Evolutionary conservation across 257 asterid genomes (phyloP).

Genomic region (Lycium ferocissimum): DNA sequence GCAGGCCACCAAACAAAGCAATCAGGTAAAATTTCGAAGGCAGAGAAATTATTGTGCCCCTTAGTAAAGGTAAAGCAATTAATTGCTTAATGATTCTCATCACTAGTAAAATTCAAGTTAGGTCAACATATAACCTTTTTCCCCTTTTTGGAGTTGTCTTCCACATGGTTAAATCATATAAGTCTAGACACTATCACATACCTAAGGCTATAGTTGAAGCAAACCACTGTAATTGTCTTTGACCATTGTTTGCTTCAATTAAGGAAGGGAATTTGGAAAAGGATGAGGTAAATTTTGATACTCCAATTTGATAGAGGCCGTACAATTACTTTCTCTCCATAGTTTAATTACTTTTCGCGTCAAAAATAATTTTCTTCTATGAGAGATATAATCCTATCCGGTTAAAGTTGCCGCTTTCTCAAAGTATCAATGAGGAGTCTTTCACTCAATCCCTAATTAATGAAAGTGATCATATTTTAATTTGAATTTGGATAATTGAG

Average conservation of each 20-base stretch:
- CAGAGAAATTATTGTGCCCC: slow-evolving; percentile 30
- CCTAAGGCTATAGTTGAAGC: neutral
- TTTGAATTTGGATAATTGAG: too few species aligned
- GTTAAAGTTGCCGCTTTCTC: too few species aligned
- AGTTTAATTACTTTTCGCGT: too few species aligned
- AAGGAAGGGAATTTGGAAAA: slow-evolving; percentile 8
- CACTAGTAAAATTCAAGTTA: slow-evolving; percentile 26
- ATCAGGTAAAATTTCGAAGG: neutral
- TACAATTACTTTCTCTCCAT: too few species aligned
- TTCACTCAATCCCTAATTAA: too few species aligned
- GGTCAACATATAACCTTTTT: slow-evolving; percentile 6
- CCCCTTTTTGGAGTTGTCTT: slow-evolving; percentile 20
- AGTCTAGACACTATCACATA: neutral
- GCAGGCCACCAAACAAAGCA: neutral
- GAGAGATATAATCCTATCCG: too few species aligned
- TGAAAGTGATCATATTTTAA: too few species aligned
- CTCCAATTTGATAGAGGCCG: neutral
- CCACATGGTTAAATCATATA: slow-evolving; percentile 33
- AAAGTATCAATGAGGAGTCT: too few species aligned
- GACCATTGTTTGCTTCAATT: slow-evolving; percentile 7
- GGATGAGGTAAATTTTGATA: neutral
- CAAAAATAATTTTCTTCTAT: too few species aligned
- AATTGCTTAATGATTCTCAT: neutral
- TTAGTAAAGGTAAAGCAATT: neutral
- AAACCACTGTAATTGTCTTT: neutral